Base-by-base conservation (phyloP, 2,329 filamentous ascomycete species). In the Xylariaceae sp. region DNA sequence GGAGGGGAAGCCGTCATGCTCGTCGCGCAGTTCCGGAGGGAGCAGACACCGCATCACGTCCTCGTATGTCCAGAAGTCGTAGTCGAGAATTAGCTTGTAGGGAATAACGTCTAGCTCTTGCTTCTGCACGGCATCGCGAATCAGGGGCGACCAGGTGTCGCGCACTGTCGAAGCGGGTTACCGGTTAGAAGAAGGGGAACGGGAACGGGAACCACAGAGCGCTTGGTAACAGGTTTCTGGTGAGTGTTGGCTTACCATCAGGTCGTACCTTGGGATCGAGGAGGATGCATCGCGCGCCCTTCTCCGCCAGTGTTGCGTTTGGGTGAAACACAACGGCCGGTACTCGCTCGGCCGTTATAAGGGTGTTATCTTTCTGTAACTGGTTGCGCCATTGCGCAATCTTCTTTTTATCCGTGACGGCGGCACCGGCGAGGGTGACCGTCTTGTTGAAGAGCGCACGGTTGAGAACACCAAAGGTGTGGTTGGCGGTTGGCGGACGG, bases 41-140 rank as follows among this genome's bases (percentile, higher is more conserved):
- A 98, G 71, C 39, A 96, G 78, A 3, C 87, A 78, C 34, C 71
- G 71, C 57, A 96, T 85, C 27, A 98, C 84, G 52, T 97, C 89
- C 45, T 83, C 83, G 14, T 39, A 47, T 38, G 16, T 13, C 41
- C 41, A 51, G 39, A 46, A 44, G 17, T 40, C 27, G 21, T 98
- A 98, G 51, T 83, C 78, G 42, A 97, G 71, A 24, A 76, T 67
- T 41, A 97, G 64, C 44, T 85, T 73, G 61, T 83, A 96, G 1
- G 87, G 83, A 1, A 88, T 68, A 23, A 97, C 62, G 13, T 73
- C 74, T 19, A 96, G 64, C 30, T 86, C 78, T 18, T 83, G 75
- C 36, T 71, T 69, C 48, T 82, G 70, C 4, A 88, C 76, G 23
- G 87, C 78, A 47, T 86, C 77, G 43, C 69, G 73, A 32, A 96